Evolutionary conservation across 331 rosid species (phyloP).

Genomic region (Rosa hybrid): DNA sequence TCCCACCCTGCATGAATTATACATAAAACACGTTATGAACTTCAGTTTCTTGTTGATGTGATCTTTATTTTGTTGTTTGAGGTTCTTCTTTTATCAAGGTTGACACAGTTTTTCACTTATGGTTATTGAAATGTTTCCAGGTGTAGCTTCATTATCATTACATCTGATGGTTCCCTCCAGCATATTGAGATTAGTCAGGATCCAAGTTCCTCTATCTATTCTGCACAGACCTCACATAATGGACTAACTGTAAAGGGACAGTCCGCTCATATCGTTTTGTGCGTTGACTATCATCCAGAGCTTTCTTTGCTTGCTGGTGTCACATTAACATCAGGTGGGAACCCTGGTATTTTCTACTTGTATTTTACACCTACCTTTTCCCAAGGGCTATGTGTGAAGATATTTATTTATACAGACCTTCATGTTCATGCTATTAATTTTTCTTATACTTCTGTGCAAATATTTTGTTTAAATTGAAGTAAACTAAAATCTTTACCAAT

Average conservation of each 20-base stretch:
- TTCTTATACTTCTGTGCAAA: slow-evolving; percentile 3
- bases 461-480: not conserved
- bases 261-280: slow-evolving; percentile 49
- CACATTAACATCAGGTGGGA: slow-evolving; percentile 39
- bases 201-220: slow-evolving; percentile 51
- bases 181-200: slow-evolving; percentile 71
- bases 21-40: slow-evolving; percentile 6
- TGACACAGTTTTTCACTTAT: slow-evolving; percentile 20
- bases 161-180: slow-evolving; percentile 78
- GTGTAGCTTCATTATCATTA: slow-evolving; percentile 74
- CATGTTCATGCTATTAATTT: slow-evolving; percentile 16
- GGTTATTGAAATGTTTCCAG: slow-evolving; percentile 46
- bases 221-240: slow-evolving; percentile 38
- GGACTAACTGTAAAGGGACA: slow-evolving; percentile 39
- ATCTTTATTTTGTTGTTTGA: slow-evolving; percentile 25
- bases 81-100: slow-evolving; percentile 10
- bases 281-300: slow-evolving; percentile 57
- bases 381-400: slow-evolving; percentile 15
- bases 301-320: slow-evolving; percentile 67
- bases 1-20: slow-evolving; percentile 15
- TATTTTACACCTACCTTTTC: slow-evolving; percentile 20
- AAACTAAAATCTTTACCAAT: not conserved
- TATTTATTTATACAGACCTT: slow-evolving; percentile 22
- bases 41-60: slow-evolving; percentile 18
- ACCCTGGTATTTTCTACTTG: slow-evolving; percentile 43